Base-by-base conservation (phyloP, 805 yeast species). In the Cyberlindnera misumaiensis region DNA sequence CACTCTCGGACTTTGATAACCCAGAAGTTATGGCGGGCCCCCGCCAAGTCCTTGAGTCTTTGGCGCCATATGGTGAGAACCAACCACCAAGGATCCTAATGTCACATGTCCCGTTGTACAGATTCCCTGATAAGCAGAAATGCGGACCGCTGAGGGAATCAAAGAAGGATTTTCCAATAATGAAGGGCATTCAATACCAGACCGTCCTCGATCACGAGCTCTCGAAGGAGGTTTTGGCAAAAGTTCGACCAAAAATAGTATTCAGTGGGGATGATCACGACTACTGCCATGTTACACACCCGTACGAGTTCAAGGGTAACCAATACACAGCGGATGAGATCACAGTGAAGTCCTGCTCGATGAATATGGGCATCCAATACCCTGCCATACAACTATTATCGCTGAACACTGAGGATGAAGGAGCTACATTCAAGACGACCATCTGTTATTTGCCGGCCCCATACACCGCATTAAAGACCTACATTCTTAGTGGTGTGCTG, bases 201-300 rank as follows among this genome's bases (percentile, higher is more conserved):
- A 89, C 96, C 0, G 90, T 85, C n/a, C 68, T 93, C 9, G 83
- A 79, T 36, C 64, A 72, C 24, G 72, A 70, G 2, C 52, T 82
- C 4, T 66, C 90, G 0, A 69, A 75, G 30, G 70, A 74, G 15
- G 68, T 93, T 5, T 60, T 93, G 32, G 51, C 67, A 6, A 64
- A 60, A 9, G 57, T 90, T 1, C 62, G 71, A 33, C 99, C 99
- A 0, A 67, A 67, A 12, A 59, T 80, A 10, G 69, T 84, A 4
- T 85, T 88, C 53, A 77, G 94, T 5, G 99, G 98, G 1, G 99
- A 93, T 58, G 98, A 93, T 58, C 99, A 93, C 63, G 98, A 93
- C 58, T 88, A 86, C 50, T 93, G 99, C 58, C 86, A 83, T 47
- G 71, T 82, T 24, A 62, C 63, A 15, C 97, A 90, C 56, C 39